Conservation (phyloP, 768 basidiomycete species). For the Ramaria rubella region DNA sequence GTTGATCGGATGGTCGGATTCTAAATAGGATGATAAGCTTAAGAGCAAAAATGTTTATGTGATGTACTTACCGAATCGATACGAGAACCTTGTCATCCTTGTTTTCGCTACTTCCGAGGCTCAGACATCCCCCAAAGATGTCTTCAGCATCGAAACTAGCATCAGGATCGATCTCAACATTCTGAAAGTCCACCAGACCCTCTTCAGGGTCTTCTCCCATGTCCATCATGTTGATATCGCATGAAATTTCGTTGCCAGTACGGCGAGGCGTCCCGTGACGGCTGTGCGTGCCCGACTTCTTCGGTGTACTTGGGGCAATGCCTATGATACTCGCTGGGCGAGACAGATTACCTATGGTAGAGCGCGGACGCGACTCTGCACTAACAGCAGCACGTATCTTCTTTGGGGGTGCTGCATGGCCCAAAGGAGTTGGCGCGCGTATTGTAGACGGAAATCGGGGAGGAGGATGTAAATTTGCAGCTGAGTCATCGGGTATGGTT, state of each 20-base stretch:
- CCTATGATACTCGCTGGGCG: conserved; percentile 5
- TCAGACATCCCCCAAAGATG: conserved; percentile 54
- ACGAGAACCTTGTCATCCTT: conserved; percentile 83
- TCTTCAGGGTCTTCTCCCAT: conserved; percentile 72
- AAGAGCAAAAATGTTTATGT: not conserved
- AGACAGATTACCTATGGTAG: not conserved
- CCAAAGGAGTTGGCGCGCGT: conserved; percentile 5
- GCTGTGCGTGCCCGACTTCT: not conserved
- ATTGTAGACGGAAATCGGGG: conserved; percentile 7
- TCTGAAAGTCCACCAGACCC: conserved; percentile 68
- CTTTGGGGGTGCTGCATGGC: not conserved
- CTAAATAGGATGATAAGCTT: conserved; percentile 27
- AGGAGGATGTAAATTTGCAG: not conserved
- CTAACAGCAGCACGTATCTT: conserved; percentile 9
- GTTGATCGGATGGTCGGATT: conserved; percentile 50
- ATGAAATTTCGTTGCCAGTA: not conserved
- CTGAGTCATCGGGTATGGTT: not conserved
- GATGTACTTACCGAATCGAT: conserved; percentile 54
- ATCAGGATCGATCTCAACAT: conserved; percentile 30
- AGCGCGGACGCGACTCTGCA: conserved; percentile 7
- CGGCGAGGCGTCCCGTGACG: conserved; percentile 5
- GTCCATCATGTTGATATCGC: conserved; percentile 41
- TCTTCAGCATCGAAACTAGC: conserved; percentile 48
- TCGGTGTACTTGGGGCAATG: conserved; percentile 7
- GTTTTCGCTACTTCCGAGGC: conserved; percentile 24